Evolutionary conservation across 129 eudicot species (phyloP), one percentile per base, ranked within the genome.

Genomic region (Artemisia annua): DNA sequence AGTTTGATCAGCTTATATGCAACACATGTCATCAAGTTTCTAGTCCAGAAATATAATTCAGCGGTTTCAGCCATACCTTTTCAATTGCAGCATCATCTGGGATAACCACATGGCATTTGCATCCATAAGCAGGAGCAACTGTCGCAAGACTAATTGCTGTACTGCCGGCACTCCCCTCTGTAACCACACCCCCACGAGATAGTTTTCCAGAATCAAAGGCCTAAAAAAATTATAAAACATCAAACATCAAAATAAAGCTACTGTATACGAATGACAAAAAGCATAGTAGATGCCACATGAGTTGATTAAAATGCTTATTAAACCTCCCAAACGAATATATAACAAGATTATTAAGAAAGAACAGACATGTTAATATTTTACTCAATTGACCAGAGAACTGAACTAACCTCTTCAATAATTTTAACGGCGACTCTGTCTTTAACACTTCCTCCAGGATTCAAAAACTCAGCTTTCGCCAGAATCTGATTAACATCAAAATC

Each of bases 141-240:
- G 97, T 90, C 72, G 99, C 99, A 80, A 94, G 96, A 76, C 99
- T 94, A 56, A 94, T 94, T 46, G 99, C 99, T 18, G 98, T 94
- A 86, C 98, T 94, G 58, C 98, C 98, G n/a, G 98, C 98, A 78
- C 98, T 94, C 35, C 98, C 98, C 68, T 94, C 98, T 51, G 98
- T 94, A 67, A 94, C 93, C 20, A 94, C 89, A 64, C 99, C 99
- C 43, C 99, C 96, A 74, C 70, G 85, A 75, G 86, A 64, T 73
- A 94, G 83, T 60, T 75, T 76, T 78, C 96, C 97, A 51, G 83
- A 83, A 77, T 87, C 88, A 66, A 94, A 75, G 48, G 99, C 97
- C 99, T 94, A 78, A 48, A 20, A 70, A 12, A 17, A 32, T 39
- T 39, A 39, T 49, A 51, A 56, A 62, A 48, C 3, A 49, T 52